phyloP scores from a whole-genome alignment of 1,284 basidiomycete species.

The Neolentinus lepideus region DNA sequence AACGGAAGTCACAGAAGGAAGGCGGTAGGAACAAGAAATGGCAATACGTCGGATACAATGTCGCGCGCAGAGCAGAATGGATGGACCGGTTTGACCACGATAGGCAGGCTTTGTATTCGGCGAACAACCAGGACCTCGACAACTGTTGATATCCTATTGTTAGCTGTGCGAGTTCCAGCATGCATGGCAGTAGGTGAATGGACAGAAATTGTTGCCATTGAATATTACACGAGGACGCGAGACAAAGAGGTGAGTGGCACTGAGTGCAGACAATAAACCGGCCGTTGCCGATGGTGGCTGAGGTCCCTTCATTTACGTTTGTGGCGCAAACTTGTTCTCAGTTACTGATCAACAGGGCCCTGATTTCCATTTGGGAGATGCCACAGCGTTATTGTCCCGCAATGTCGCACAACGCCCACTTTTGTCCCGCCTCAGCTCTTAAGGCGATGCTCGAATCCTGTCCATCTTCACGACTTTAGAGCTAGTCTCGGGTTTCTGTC shows the following conservation, averaged over 20 bases:
- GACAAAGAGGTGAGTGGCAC: too few species aligned
- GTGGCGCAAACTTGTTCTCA: background rate
- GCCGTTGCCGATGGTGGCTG: background rate
- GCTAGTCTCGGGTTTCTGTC: background rate
- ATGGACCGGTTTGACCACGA: background rate
- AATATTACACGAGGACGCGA: background rate
- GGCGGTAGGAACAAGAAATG: background rate
- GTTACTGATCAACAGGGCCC: background rate
- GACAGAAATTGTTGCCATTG: background rate
- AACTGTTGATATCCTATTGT: background rate
- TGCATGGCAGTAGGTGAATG: background rate
- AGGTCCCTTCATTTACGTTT: background rate
- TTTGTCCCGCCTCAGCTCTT: background rate
- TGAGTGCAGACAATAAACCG: background rate
- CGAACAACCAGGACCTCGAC: background rate
- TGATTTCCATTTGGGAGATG: background rate
- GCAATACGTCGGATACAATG: background rate
- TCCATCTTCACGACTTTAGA: background rate
- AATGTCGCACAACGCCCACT: background rate
- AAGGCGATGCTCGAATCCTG: background rate
- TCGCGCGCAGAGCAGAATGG: background rate
- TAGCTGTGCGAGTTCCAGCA: background rate
- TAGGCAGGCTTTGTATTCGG: background rate
- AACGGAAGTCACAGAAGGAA: too few species aligned
- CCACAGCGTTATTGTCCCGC: background rate